A percentile compares a stretch with the other conserved stretches of the same genome.
phyloP scores from a whole-genome alignment of 2,329 filamentous ascomycete genomes.

The Apiospora rasikravindrae region DNA sequence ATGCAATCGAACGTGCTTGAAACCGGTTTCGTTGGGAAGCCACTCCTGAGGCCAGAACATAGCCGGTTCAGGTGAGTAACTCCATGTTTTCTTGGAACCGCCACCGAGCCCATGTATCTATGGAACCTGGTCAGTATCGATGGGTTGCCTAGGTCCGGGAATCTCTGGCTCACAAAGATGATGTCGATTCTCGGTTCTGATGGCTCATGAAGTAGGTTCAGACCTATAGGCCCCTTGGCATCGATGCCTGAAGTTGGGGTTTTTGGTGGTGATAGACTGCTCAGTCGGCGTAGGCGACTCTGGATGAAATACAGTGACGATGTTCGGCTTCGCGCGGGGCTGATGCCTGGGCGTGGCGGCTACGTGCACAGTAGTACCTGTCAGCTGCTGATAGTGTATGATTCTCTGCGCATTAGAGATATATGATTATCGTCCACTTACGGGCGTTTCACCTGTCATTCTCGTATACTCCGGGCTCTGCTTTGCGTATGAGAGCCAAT shows the following conservation, averaged over 20 bases:
- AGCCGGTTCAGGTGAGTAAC: constrained; percentile 35
- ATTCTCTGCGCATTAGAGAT: too few relatives aligned
- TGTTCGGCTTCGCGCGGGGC: too few relatives aligned
- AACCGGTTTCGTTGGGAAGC: constrained; percentile 41
- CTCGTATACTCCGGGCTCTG: not conserved
- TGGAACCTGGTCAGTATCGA: constrained; percentile 25
- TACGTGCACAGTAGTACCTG: too few relatives aligned
- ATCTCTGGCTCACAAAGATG: constrained; percentile 40
- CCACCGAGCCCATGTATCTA: constrained; percentile 49
- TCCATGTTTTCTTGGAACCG: constrained; percentile 48
- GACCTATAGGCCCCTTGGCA: constrained; percentile 30
- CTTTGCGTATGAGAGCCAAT: too few relatives aligned
- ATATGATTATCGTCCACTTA: not conserved
- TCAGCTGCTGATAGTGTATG: too few relatives aligned
- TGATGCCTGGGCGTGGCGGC: too few relatives aligned
- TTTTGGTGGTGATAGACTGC: too few relatives aligned
- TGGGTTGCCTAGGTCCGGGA: not conserved
- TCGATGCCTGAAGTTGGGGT: not conserved
- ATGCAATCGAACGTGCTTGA: constrained; percentile 36
- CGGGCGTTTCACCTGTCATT: not conserved
- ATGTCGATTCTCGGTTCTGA: constrained; percentile 42
- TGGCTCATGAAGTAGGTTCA: constrained; percentile 34
- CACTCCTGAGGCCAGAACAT: constrained; percentile 48
- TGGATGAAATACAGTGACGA: too few relatives aligned
- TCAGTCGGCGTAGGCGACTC: too few relatives aligned